A percentile compares a stretch with the other conserved stretches of the same genome.
phyloP scores from a whole-genome alignment of 148 eudicot genomes.

The Fallopia convolvulus region DNA sequence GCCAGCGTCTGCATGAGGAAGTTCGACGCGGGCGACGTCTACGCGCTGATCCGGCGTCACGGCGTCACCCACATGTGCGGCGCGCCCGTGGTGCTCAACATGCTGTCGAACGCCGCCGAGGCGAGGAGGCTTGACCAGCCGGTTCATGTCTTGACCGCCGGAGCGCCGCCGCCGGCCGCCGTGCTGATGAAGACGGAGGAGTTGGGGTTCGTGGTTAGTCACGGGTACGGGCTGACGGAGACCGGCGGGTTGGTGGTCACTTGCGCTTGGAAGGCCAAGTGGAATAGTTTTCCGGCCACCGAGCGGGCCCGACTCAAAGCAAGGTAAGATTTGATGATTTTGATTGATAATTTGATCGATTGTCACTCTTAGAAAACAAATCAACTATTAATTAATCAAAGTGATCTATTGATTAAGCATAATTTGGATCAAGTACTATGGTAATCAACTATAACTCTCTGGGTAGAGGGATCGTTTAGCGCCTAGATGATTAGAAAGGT shows the following conservation, averaged over 20 bases:
- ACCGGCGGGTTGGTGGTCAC: constrained; percentile 13
- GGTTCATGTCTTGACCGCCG: constrained; percentile 17
- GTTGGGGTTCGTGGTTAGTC: constrained; percentile 17
- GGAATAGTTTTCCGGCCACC: constrained; percentile 9
- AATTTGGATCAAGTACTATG: no score
- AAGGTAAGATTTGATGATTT: neutral
- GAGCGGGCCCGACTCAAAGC: constrained; percentile 13
- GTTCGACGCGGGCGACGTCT: constrained; percentile 9
- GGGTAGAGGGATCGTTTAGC: no score
- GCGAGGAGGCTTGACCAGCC: neutral
- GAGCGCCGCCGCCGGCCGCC: constrained; percentile 17
- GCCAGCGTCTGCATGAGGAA: constrained; percentile 18
- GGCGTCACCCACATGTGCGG: constrained; percentile 28
- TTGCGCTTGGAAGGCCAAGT: constrained; percentile 19
- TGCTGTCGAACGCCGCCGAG: constrained; percentile 6
- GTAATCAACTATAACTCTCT: no score
- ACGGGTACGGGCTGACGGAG: constrained; percentile 24
- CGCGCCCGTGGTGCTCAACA: constrained; percentile 19
- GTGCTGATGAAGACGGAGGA: constrained; percentile 8
- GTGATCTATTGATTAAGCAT: no score
- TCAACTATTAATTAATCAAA: no score
- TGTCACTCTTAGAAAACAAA: neutral
- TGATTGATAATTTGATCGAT: neutral
- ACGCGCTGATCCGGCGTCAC: constrained; percentile 13
- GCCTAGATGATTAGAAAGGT: no score